A percentile compares a stretch with the other conserved stretches of the same genome.
Conservation (phyloP, 257 asterid genomes). For the Paulownia fortunei region DNA sequence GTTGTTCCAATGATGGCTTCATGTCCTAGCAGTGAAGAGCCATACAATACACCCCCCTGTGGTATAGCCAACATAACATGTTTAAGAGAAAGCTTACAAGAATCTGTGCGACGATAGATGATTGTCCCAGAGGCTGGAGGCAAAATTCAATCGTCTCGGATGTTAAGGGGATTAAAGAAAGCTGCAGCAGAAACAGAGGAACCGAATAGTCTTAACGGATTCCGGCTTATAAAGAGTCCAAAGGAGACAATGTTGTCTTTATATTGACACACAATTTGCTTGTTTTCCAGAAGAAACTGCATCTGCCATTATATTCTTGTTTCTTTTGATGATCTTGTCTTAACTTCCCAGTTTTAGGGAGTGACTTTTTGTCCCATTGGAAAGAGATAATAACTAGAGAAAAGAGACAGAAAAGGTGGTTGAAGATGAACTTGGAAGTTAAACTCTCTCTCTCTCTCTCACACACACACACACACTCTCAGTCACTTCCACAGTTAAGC, state of each 20-base stretch:
- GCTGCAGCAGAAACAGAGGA: slow-evolving; percentile 68
- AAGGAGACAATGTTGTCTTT: slow-evolving; percentile 46
- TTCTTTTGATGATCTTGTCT: background rate
- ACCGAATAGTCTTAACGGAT: slow-evolving; percentile 59
- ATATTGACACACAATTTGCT: slow-evolving; percentile 55
- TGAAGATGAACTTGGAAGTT: no score
- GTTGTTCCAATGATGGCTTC: slow-evolving; percentile 17
- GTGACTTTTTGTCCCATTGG: background rate
- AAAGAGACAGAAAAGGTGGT: background rate
- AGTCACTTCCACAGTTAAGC: slow-evolving; percentile 11
- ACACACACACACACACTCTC: slow-evolving; percentile 31
- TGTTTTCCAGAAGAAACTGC: slow-evolving; percentile 43
- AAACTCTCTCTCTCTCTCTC: no score
- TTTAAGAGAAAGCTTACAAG: slow-evolving; percentile 46
- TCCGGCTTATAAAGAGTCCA: slow-evolving; percentile 49
- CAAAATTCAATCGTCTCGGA: slow-evolving; percentile 51
- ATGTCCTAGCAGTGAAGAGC: slow-evolving; percentile 74
- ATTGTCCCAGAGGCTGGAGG: slow-evolving; percentile 79
- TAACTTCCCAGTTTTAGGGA: background rate
- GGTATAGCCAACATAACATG: background rate
- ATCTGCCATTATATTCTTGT: background rate
- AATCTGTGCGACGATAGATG: slow-evolving; percentile 68
- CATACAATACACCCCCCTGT: slow-evolving; percentile 74
- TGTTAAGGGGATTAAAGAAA: slow-evolving; percentile 56
- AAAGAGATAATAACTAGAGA: background rate